Conservation (phyloP, 768 basidiomycete genomes). For the Pleurotus ostreatus region DNA sequence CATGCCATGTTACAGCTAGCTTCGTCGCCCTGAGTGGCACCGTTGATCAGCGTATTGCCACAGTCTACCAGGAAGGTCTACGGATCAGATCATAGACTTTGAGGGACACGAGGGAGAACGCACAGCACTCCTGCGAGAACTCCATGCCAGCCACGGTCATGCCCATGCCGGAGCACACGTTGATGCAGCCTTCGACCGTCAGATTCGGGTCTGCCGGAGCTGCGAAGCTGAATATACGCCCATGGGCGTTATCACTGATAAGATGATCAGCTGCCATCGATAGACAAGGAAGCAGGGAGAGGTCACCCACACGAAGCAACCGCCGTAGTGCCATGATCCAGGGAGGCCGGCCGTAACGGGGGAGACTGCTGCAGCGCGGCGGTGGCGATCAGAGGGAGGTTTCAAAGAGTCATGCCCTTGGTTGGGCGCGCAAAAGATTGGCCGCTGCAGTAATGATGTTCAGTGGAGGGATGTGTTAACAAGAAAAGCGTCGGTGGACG, state of each 20-base stretch:
- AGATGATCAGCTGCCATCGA: background rate
- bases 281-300: background rate
- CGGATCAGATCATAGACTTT: background rate
- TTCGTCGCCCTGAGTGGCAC: constrained; percentile 46
- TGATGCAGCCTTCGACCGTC: constrained; percentile 65
- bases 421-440: constrained; percentile 20
- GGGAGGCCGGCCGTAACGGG: constrained; percentile 53
- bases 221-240: constrained; percentile 53
- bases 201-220: constrained; percentile 18
- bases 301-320: constrained; percentile 58
- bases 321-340: constrained; percentile 52
- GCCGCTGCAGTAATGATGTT: constrained; percentile 16
- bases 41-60: constrained; percentile 59
- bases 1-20: constrained; percentile 72
- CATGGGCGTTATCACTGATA: constrained; percentile 54
- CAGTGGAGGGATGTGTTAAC: background rate
- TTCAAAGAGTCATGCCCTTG: constrained; percentile 11
- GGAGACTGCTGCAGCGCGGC: constrained; percentile 27
- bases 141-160: constrained; percentile 72
- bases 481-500: constrained; percentile 14
- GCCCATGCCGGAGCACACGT: constrained; percentile 47
- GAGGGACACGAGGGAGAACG: constrained; percentile 13
- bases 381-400: constrained; percentile 25
- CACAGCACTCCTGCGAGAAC: constrained; percentile 49
- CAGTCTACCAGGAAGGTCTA: constrained; percentile 45